Evolutionary conservation across 106 monocot species (phyloP), one percentile per base, ranked within the genome.

Genomic region (Apostasia ramifera): DNA sequence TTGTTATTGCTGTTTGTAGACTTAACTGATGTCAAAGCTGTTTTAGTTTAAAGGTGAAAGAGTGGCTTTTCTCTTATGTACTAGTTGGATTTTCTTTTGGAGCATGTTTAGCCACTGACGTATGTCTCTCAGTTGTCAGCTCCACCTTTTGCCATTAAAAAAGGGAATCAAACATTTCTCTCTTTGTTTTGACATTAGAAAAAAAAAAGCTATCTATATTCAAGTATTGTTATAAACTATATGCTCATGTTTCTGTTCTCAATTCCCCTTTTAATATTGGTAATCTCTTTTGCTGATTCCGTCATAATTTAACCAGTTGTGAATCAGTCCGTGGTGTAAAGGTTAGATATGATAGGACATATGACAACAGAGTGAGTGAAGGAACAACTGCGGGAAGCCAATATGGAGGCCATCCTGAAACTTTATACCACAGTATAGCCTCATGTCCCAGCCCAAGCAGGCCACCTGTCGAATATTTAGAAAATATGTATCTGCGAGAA

Each of bases 371-470:
- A 68, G 40, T 65, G 41, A 38, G 66, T 26, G 75, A 66, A 49
- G 59, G 42, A n/a, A 52, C 13, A 3, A 63, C 11, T 12, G 64
- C 53, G 47, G 5, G 38, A 50, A 48, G 48, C 58, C 57, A 72
- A 6, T 9, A n/a, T 58, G 75, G 56, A 60, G 67, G 59, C 12
- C 57, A 59, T 58, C 42, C 47, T 53, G 68, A 75, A 44, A 9
- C 26, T 50, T 65, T 68, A 44, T 73, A 71, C 68, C 62, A 48
- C 5, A 81, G 77, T 53, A 46, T 71, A 47, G 37, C 62, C 51
- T 90, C 89, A 53, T 90, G 89, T 60, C 89, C 89, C 2, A 90
- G 85, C 61, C 83, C 82, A 52, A 69, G 60, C 56, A 74, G 81
- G 66, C 57, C 48, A 40, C 54, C 59, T 51, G 11, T 47, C 44